Percentiles rank a stretch among this genome's conserved stretches.
phyloP scores from a whole-genome alignment of 2,329 filamentous ascomycete species.

The Sordariomycetes sp. region DNA sequence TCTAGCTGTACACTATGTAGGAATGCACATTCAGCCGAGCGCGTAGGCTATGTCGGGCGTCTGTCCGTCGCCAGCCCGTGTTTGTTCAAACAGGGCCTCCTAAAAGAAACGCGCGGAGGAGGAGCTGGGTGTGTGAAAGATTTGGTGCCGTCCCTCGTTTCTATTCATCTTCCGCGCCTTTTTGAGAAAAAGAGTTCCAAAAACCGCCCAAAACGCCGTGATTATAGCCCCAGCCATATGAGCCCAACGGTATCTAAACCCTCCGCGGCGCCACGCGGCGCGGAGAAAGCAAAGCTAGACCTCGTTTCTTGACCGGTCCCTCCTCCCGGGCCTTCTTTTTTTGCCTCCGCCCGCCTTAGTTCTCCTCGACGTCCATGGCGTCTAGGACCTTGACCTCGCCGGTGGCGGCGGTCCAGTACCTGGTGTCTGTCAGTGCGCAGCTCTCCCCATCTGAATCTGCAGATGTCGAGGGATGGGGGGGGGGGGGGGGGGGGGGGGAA shows the following conservation, averaged over 20 bases:
- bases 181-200: background rate
- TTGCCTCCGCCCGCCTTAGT: background rate
- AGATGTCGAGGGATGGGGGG: background rate
- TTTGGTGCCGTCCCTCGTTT: background rate
- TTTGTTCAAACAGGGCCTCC: background rate
- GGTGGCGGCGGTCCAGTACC: conserved; percentile 49
- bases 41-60: background rate
- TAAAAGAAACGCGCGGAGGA: background rate
- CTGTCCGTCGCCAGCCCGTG: too few relatives aligned
- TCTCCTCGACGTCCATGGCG: conserved; percentile 15
- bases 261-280: background rate
- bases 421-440: conserved; percentile 14
- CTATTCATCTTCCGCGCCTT: background rate
- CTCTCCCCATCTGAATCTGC: background rate
- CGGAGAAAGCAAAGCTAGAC: background rate
- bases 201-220: background rate
- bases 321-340: background rate
- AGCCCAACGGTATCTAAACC: background rate
- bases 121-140: background rate
- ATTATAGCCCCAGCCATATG: background rate
- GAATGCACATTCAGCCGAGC: background rate
- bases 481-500: background rate
- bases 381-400: conserved; percentile 43
- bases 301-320: background rate
- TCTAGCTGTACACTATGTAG: background rate